Percentiles rank a stretch among this genome's conserved stretches.
Conservation (phyloP, 768 basidiomycete genomes). For the Favolaschia claudopus region DNA sequence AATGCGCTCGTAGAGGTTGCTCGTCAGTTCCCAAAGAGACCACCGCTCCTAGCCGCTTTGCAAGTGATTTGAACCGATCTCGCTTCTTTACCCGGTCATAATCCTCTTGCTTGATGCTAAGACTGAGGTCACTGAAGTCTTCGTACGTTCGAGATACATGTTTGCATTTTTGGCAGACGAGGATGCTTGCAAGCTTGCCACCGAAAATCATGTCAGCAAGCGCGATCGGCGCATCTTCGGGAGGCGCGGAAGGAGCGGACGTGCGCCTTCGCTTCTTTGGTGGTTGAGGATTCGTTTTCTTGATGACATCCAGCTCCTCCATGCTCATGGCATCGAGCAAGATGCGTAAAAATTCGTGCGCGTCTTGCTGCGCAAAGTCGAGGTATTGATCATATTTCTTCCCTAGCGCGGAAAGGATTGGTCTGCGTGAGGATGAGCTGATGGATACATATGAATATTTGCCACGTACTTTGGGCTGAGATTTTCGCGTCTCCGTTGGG, state of each 20-base stretch:
- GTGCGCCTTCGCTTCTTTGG: slow-evolving; percentile 50
- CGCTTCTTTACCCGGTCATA: slow-evolving; percentile 77
- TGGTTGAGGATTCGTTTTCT: slow-evolving; percentile 66
- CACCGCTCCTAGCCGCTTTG: slow-evolving; percentile 63
- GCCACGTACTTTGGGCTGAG: slow-evolving; percentile 73
- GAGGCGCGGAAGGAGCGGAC: slow-evolving; percentile 25
- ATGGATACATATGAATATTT: neutral
- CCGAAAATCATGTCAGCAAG: slow-evolving; percentile 93
- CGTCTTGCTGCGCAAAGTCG: slow-evolving; percentile 95
- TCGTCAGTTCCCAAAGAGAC: slow-evolving; percentile 25
- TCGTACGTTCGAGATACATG: slow-evolving; percentile 92
- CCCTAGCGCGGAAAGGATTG: slow-evolving; percentile 71
- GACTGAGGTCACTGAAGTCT: slow-evolving; percentile 92
- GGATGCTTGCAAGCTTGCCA: slow-evolving; percentile 86
- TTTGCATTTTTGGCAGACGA: slow-evolving; percentile 95
- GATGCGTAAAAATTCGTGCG: slow-evolving; percentile 91
- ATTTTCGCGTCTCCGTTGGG: slow-evolving; percentile 53
- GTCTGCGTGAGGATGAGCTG: slow-evolving; percentile 44
- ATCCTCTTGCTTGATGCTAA: slow-evolving; percentile 87
- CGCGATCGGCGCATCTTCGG: slow-evolving; percentile 62
- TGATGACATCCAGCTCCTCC: slow-evolving; percentile 94
- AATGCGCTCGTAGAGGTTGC: slow-evolving; percentile 60
- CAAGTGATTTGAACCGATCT: slow-evolving; percentile 78
- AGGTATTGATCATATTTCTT: slow-evolving; percentile 93
- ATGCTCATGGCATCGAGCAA: slow-evolving; percentile 91